Evolutionary conservation across 2,329 filamentous ascomycete species (phyloP), one percentile per base, ranked within the genome.

Genomic region (Diplocarpon rosae): DNA sequence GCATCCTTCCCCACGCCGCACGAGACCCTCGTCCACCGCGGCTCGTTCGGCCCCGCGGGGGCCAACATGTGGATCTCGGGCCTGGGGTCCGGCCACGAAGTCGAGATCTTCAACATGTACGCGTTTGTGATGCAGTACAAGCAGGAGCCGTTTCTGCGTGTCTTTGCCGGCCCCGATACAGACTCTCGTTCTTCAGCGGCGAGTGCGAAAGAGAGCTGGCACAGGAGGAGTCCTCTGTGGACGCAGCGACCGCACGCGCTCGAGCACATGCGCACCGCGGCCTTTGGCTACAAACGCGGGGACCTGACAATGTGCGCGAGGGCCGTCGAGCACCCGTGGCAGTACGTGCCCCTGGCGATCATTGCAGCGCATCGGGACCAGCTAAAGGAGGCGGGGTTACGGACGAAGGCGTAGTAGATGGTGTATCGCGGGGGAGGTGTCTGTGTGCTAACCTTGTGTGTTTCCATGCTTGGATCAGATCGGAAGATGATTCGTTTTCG

Each of bases 101-200:
- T 32, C 30, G 30, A 32, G 30, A 12, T 53, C 20, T 24, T 27
- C 10, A 43, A 47, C 7, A 48, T 52, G 43, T 11, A 39, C 3
- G 5, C 12, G 3, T 52, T 52, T 34, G 5, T 48, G 11, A 6
- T 28, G 11, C 9, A 31, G 13, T 32, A 24, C 31, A 11, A 45
- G 1, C 30, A 42, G 4, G 48, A 52, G 17, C 52, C 52, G 5
- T 53, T 52, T 39, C 45, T 52, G 2, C 38, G 46, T 9, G 46
- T 47, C 13, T 46, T 46, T 24, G 36, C 39, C 14, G 35, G 27
- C 10, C 2, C 7, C 6, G 42, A 17, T 11, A 9, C 36, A 6
- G 17, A 38, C 8, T 11, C 13, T 7, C 8, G 15, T 4, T 20
- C 2, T 5, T 5, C 13, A 1, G 12, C 14, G 24, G 27, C 37